Conservation (phyloP, 768 basidiomycete species). For the Calocybe indica region DNA sequence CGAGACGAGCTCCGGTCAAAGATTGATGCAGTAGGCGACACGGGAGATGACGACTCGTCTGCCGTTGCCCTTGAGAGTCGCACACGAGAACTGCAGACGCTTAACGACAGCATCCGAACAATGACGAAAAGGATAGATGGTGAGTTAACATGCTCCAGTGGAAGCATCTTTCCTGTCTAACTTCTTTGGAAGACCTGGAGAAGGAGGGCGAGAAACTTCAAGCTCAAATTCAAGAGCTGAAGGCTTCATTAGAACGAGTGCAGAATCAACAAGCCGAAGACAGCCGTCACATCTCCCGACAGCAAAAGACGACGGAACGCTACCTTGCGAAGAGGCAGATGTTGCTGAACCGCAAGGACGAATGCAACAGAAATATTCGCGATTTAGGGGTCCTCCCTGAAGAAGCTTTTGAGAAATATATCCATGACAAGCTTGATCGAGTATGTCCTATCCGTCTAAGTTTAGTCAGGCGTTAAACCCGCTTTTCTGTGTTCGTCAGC, state of each 20-base stretch:
- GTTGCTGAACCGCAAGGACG: slow-evolving; percentile 78
- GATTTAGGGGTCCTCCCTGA: slow-evolving; percentile 96
- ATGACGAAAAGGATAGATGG: slow-evolving; percentile 63
- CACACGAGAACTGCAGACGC: slow-evolving; percentile 58
- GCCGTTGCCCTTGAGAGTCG: slow-evolving; percentile 64
- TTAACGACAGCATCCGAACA: slow-evolving; percentile 61
- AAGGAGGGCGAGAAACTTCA: slow-evolving; percentile 62
- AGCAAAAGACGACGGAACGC: slow-evolving; percentile 94
- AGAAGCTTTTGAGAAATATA: slow-evolving; percentile 96
- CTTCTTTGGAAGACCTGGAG: slow-evolving; percentile 49
- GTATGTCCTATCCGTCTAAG: slow-evolving; percentile 35
- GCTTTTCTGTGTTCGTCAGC: slow-evolving; percentile 36
- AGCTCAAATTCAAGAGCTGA: slow-evolving; percentile 61
- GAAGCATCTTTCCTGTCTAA: not conserved
- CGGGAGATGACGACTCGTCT: slow-evolving; percentile 50
- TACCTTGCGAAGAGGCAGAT: slow-evolving; percentile 92
- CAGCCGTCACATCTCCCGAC: slow-evolving; percentile 75
- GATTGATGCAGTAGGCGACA: slow-evolving; percentile 70
- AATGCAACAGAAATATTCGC: slow-evolving; percentile 92
- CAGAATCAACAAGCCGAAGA: slow-evolving; percentile 86
- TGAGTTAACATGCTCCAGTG: slow-evolving; percentile 11
- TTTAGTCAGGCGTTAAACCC: not conserved
- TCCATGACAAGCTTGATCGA: slow-evolving; percentile 79
- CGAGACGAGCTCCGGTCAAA: slow-evolving; percentile 73
- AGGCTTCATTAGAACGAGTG: slow-evolving; percentile 59